Evolutionary conservation across 116 monocot genomes (phyloP), one percentile per base, ranked within the genome.

Genomic region (Dioscorea cayenensis): DNA sequence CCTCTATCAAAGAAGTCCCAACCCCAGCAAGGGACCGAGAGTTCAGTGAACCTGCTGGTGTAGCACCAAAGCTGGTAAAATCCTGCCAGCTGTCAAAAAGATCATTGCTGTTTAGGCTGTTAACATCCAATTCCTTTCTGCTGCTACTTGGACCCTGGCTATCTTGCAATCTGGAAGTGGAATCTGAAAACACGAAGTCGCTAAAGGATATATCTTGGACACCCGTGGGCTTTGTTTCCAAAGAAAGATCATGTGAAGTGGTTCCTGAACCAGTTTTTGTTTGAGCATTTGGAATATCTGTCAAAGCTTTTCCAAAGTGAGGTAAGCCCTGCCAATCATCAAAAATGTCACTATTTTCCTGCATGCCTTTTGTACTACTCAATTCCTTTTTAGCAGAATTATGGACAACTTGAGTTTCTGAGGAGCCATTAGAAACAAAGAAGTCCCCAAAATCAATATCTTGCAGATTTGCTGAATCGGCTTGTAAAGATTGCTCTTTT

Each of bases 391-490:
- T 9, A 27, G 23, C 21, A 62, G 22, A 27, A 7, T 27, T 59
- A 14, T 70, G 7, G 28, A 4, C 52, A 58, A 14, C 70, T 28
- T 50, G 32, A 13, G 58, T 28, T 70, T 25, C 70, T 32, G 7
- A 13, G 29, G 29, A 35, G 65, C 14, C 23, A 71, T 75, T 79
- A 29, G 77, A 77, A 59, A 78, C 67, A 2, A 77, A 38, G 74
- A 85, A 84, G 27, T 63, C 65, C 20, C 84, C 90, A 80, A 82
- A 87, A 17, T 85, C 82, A 60, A 82, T 19, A 19, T 80, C 69
- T 66, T 86, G 64, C 11, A 69, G 7, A 60, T 79, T 63, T 14
- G 60, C 67, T 60, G 74, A 65, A 14, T 72, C 63, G 1, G n/a
- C 28, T 67, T 58, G 60, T 20, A 52, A 72, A 77, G 79, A 29